A percentile compares a stretch with the other conserved stretches of the same genome.
These are phyloP conservation scores for Luffa aegyptiaca DNA, from an alignment of 306 rosid species.

Conservation along the genomic window DNA sequence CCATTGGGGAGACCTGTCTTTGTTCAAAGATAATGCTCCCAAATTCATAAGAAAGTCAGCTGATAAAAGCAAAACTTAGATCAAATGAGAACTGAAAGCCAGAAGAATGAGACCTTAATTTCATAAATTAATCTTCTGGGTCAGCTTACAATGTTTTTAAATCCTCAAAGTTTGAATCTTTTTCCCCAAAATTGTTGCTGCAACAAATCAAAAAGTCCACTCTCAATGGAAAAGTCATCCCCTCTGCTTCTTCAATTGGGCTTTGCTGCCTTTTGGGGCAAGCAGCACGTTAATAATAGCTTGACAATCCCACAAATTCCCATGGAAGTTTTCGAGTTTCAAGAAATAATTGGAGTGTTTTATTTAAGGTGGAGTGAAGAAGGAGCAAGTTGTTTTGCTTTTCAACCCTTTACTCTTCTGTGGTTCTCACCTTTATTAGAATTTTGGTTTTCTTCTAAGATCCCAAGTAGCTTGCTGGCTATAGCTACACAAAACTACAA, in stretches of 20 bases:
- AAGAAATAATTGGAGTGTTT: neutral
- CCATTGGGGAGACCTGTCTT: neutral
- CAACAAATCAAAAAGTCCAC: conserved; percentile 5
- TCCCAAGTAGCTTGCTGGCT: neutral
- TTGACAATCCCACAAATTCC: neutral
- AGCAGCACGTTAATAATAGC: conserved; percentile 4
- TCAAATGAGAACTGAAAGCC: neutral
- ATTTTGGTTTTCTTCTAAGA: neutral
- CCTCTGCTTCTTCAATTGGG: neutral
- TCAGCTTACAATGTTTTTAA: neutral
- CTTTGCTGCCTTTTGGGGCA: conserved; percentile 14
- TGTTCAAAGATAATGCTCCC: neutral
- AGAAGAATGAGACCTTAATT: neutral
- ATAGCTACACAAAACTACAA: neutral
- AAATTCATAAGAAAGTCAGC: neutral
- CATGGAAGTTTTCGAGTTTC: neutral
- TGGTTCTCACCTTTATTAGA: neutral
- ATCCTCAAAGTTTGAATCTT: neutral
- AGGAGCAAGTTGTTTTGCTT: neutral
- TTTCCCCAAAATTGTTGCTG: conserved; percentile 1
- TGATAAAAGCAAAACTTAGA: neutral
- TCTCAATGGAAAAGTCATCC: neutral
- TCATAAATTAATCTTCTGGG: neutral
- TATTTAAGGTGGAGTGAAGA: conserved; percentile 6
- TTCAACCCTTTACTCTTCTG: neutral